Evolutionary conservation across 495 filamentous ascomycete species (phyloP), one percentile per base, ranked within the genome.

Genomic region (Gamarada debralockiae): DNA sequence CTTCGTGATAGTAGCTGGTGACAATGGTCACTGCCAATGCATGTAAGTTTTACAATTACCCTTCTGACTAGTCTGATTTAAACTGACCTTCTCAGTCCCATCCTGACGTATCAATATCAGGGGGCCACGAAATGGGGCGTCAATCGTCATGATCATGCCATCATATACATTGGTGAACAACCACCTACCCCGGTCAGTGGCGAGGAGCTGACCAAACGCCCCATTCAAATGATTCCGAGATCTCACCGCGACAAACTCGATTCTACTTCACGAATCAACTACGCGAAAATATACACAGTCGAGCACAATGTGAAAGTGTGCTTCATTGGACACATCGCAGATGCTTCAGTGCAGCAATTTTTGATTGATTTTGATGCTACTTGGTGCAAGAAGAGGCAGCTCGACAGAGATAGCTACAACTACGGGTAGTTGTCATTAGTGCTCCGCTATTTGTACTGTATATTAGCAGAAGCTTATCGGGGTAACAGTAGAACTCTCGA

Each of bases 261-360:
- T 15, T 2, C 21, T 1, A 4, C 7, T 18, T 63, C 57, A 4
- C 36, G 59, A 13, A 14, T 61, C 2, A 50, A 61, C 21, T 59
- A 56, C 41, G 48, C 29, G 12, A 59, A 65, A 25, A 22, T 64
- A 5, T 64, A 60, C 24, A 64, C 58, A 5, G 53, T 63, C 2
- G 60, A 63, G 34, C 40, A 56, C 18, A 48, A 54, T 31, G 36
- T 51, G 1, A 21, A 29, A 10, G 60, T 63, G 3, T 38, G 48
- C 5, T 55, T 48, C 18, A 57, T 63, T 24, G 60, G 60, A 3
- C 29, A 43, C 37, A 45, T 61, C 4, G 21, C 48, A 5, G 25
- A 34, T 20, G 37, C 50, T 29, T 48, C 24, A 5, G 12, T 52
- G 17, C 13, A 23, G 4, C 3, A 22, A 43, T 8, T 43, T 3